A percentile compares a stretch with the other conserved stretches of the same genome.
Evolutionary conservation across 208 protist species (phyloP).

Genomic region (Strigomonas culicis): DNA sequence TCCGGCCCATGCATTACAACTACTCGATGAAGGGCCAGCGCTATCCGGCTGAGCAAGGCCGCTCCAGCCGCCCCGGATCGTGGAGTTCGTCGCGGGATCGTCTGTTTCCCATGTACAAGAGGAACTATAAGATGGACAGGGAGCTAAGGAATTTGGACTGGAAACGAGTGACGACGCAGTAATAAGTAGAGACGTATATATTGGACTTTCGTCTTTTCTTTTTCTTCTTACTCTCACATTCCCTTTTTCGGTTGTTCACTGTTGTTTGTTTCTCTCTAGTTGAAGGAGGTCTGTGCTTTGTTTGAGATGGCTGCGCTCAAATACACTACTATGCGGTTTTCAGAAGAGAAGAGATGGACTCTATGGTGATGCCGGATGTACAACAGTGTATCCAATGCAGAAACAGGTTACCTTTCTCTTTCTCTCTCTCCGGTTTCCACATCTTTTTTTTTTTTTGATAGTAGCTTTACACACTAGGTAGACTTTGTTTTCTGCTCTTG

Average conservation of each 20-base stretch:
- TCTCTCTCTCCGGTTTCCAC: no score
- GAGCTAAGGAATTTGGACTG: constrained; percentile 54
- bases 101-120: constrained; percentile 76
- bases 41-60: constrained; percentile 77
- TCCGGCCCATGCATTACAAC: constrained; percentile 78
- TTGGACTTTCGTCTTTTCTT: background rate
- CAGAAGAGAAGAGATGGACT: constrained; percentile 1
- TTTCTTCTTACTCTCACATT: background rate
- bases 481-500: background rate
- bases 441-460: constrained; percentile 3
- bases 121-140: constrained; percentile 51
- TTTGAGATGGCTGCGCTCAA: background rate
- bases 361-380: no score
- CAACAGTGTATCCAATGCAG: no score
- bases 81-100: constrained; percentile 44
- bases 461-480: background rate
- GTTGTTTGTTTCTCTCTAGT: constrained; percentile 9
- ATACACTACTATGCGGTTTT: background rate
- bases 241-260: background rate
- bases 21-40: constrained; percentile 74
- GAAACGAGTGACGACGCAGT: constrained; percentile 64
- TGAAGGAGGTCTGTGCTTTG: background rate
- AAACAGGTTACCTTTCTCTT: no score
- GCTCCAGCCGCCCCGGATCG: constrained; percentile 67
- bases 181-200: background rate